These are phyloP conservation scores for Eremothecium sinecaudum DNA, from an alignment of 1,139 yeast genomes.

Conservation along the genomic window DNA sequence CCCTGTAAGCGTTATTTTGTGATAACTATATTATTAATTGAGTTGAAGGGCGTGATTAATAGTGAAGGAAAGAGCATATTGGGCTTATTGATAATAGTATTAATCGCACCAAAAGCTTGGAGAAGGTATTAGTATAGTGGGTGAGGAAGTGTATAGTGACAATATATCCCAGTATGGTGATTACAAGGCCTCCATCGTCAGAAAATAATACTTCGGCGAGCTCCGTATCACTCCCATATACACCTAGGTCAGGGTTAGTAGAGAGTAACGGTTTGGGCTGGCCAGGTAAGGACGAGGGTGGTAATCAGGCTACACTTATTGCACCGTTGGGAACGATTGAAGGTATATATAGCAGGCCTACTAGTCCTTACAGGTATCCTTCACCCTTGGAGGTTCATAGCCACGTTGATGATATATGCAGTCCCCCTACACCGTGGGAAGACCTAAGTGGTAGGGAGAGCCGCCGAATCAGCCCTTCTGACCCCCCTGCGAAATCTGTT, in stretches of 20 bases:
- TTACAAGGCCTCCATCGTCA: conserved; percentile 1
- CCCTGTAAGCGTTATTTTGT: no score
- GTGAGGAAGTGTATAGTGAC: no score
- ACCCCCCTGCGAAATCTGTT: not conserved
- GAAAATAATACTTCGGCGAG: not conserved
- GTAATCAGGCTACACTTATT: not conserved
- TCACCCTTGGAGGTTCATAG: conserved; percentile 1
- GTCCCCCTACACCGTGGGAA: conserved; percentile 1
- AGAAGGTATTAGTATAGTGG: no score
- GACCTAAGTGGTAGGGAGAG: not conserved
- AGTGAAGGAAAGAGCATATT: no score
- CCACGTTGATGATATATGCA: conserved; percentile 1
- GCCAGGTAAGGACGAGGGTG: not conserved
- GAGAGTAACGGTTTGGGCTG: not conserved
- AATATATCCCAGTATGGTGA: no score
- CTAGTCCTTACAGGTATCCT: conserved; percentile 2
- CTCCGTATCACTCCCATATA: conserved; percentile 1
- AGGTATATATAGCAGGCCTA: conserved; percentile 1
- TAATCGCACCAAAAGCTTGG: no score
- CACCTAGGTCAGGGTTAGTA: conserved; percentile 3
- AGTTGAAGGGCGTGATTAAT: no score
- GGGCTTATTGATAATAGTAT: no score
- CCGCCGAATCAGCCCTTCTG: not conserved
- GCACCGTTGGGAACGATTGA: conserved; percentile 2
- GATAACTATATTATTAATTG: no score